phyloP scores from a whole-genome alignment of 176 grass and related monocot genomes.

The Metroxylon sagu region DNA sequence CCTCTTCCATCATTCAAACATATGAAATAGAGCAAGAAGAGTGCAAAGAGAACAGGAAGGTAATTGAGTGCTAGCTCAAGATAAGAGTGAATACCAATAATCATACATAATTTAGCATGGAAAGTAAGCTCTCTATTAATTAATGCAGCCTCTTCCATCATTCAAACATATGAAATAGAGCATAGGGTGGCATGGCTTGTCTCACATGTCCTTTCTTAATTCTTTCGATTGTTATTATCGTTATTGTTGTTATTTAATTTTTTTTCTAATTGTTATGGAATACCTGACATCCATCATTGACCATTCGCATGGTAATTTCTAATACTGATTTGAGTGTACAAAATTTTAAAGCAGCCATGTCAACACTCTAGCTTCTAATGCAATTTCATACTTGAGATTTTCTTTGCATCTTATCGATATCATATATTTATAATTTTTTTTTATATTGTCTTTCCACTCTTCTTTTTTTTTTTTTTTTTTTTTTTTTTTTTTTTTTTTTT shows the following conservation, averaged over 20 bases:
- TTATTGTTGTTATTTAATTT: constrained; percentile 7
- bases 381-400: constrained; percentile 5
- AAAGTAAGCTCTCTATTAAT: constrained; percentile 56
- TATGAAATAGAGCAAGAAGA: constrained; percentile 62
- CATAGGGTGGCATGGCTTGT: constrained; percentile 53
- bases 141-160: constrained; percentile 51
- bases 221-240: constrained; percentile 7
- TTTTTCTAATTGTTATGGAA: constrained; percentile 2
- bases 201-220: constrained; percentile 11
- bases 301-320: constrained; percentile 70
- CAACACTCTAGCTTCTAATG: constrained; percentile 21
- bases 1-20: constrained; percentile 63
- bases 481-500: constrained; percentile 9
- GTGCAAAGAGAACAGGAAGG: too few relatives aligned
- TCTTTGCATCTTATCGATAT: neutral
- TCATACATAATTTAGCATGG: constrained; percentile 95
- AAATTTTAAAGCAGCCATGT: constrained; percentile 90
- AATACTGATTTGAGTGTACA: constrained; percentile 76
- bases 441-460: neutral
- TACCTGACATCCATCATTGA: constrained; percentile 7
- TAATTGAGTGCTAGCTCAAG: too few relatives aligned
- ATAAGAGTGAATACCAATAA: constrained; percentile 92
- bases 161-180: constrained; percentile 80
- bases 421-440: too few relatives aligned
- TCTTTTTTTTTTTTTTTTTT: constrained; percentile 10